Evolutionary conservation across 2,329 filamentous ascomycete genomes (phyloP), one percentile per base, ranked within the genome.

Genomic region (Eurotiales sp.): DNA sequence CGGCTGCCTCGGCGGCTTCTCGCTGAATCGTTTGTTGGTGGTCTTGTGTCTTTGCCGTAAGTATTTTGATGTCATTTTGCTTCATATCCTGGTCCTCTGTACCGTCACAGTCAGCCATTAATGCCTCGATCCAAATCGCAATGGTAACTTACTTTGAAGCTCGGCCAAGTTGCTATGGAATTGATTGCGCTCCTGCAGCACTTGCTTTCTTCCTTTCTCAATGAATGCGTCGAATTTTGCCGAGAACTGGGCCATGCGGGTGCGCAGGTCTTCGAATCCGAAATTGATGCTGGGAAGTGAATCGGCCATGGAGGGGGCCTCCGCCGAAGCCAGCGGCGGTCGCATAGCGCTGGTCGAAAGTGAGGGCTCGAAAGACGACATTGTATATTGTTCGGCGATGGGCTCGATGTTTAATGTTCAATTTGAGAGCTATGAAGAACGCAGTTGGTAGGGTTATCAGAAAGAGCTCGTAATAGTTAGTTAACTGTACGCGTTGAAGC

Each of bases 191-290:
- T 97, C 91, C 63, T 96, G 90, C 7, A 97, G 70, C 0, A 97
- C 89, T 48, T 88, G 83, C 70, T 95, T 95, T 45, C 92, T 82
- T 0, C 91, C 90, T 57, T 88, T 85, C 64, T 96, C 92, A 57
- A 99, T 96, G 61, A 96, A 97, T 0, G 85, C 84, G 66, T 99
- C 93, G 62, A 99, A 99, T 61, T 84, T 87, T 8, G 83, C 80
- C 0, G 88, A 96, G 68, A 99, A 99, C 57, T 88, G 89, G 49
- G 86, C 81, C 93, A 99, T 97, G 72, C 90, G 88, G 64, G 92
- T 90, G 72, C 92, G 91, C 65, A 99, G 74, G 60, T 96, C 90
- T 62, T 97, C 91, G 70, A 97, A 97, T 53, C 90, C 90, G 69
- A 99, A 97, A 71, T 96, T 90, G 70, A 95, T 88, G 67, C 81